Conservation (phyloP, 1,284 basidiomycete genomes). For the Exsudoporus floridanus region DNA sequence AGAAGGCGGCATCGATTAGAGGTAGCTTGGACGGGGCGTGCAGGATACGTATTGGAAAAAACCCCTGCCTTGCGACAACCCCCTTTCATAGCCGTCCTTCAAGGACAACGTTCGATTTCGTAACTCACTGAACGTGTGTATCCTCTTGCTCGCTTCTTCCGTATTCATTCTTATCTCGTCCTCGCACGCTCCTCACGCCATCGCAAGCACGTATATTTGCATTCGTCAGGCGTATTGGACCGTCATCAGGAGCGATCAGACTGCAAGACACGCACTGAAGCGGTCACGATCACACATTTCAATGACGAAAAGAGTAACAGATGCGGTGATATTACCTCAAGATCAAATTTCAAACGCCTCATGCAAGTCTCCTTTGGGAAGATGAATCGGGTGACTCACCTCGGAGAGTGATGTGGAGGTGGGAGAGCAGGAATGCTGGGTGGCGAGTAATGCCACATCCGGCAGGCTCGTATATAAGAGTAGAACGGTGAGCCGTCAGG, state of each 20-base stretch:
- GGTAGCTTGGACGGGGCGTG: conserved; percentile 66
- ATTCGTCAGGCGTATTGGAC: conserved; percentile 13
- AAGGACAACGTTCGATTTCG: conserved; percentile 31
- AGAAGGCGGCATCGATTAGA: conserved; percentile 62
- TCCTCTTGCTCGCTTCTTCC: conserved; percentile 18
- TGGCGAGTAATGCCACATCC: conserved; percentile 14
- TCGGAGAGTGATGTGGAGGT: conserved; percentile 14
- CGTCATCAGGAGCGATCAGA: conserved; percentile 32
- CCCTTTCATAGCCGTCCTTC: conserved; percentile 65
- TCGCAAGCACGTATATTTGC: conserved; percentile 20
- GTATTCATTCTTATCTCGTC: conserved; percentile 36
- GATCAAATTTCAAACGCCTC: conserved; percentile 28
- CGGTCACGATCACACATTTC: conserved; percentile 37
- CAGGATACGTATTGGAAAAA: conserved; percentile 54
- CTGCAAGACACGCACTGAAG: conserved; percentile 26
- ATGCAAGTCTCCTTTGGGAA: conserved; percentile 23
- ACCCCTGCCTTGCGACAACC: conserved; percentile 47
- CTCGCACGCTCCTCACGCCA: conserved; percentile 28
- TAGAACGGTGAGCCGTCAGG: conserved; percentile 5
- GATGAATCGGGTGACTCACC: conserved; percentile 17
- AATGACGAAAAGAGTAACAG: conserved; percentile 23
- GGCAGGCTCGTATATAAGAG: conserved; percentile 25
- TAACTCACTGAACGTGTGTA: conserved; percentile 36
- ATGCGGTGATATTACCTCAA: conserved; percentile 38
- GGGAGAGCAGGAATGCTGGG: conserved; percentile 21